Base-by-base conservation (phyloP, 768 basidiomycete genomes). In the Kwoniella shandongensis region DNA sequence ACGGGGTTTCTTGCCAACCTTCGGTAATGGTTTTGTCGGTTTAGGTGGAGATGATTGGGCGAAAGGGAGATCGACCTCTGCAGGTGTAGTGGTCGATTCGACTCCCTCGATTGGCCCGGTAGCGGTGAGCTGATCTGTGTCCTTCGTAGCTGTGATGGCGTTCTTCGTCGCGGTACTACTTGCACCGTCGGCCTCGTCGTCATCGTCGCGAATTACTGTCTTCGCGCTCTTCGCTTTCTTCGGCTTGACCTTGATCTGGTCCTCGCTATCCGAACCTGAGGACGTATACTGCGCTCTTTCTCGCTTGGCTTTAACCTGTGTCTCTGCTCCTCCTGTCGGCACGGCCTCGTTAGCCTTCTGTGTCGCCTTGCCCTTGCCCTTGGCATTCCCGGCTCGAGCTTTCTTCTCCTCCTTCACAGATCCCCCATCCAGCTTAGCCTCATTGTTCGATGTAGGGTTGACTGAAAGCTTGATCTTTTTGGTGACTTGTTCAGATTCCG, bases 221-320 rank as follows among this genome's bases (percentile, higher is more conserved):
- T 32, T 32, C 13, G 17, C 22, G 40, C 40, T 17, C 40, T 42
- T 42, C 40, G n/a, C 40, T 17, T 42, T 42, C 40, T 42, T 42
- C 40, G 40, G 8, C n/a, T 23, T 42, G 40, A 42, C 40, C n/a
- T 5, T 23, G n/a, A 42, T 23, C 40, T 7, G 7, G n/a, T 42
- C 40, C 7, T 23, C 32, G 32, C 7, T 23, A 8, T 42, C 40
- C 40, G 40, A 18, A 5, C n/a, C 40, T 17, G 40, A 42, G n/a
- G 8, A 8, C n/a, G 17, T 7, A 42, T 42, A n/a, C 6, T 23
- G n/a, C n/a, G n/a, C n/a, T 42, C 40, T 42, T 7, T 6, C 7
- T 23, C 17, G 5, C 40, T 42, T 42, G n/a, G 17, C 7, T 17
- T 42, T 42, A 10, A 6, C 32, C 32, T 32, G 6, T 32, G 32